A percentile compares a stretch with the other conserved stretches of the same genome.
Conservation (phyloP, 2,329 filamentous ascomycete species). For the Apiospora pterosperma region DNA sequence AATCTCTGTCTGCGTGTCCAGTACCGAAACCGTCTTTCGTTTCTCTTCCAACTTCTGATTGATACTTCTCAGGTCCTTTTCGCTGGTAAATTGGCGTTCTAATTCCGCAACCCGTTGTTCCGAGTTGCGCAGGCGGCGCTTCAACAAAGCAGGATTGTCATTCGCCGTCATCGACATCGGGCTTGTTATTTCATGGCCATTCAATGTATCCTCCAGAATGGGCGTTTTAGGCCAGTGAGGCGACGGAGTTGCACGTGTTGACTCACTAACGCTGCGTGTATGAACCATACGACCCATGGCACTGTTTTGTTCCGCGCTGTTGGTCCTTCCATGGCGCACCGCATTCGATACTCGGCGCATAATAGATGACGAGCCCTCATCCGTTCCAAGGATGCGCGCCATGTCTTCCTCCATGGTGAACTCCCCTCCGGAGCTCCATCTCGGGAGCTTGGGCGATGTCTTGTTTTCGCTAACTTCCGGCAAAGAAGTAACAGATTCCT, state of each 20-base stretch:
- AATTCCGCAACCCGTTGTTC: constrained; percentile 86
- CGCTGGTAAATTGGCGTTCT: constrained; percentile 68
- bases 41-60: constrained; percentile 90
- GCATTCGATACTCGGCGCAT: constrained; percentile 88
- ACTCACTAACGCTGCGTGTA: constrained; percentile 63
- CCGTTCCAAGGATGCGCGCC: constrained; percentile 78
- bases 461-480: constrained; percentile 41
- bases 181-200: constrained; percentile 65
- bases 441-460: constrained; percentile 63
- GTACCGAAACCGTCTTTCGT: constrained; percentile 88
- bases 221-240: constrained; percentile 70
- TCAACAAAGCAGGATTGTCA: constrained; percentile 65
- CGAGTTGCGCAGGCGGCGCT: constrained; percentile 74
- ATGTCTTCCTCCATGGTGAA: constrained; percentile 97
- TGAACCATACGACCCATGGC: constrained; percentile 45
- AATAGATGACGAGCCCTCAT: constrained; percentile 75
- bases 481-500: constrained; percentile 45
- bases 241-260: constrained; percentile 61
- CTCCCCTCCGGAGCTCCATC: constrained; percentile 77
- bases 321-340: constrained; percentile 87
- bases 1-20: constrained; percentile 93
- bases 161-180: constrained; percentile 60
- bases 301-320: constrained; percentile 63
- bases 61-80: constrained; percentile 67
- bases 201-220: constrained; percentile 49